Base-by-base conservation (phyloP, 306 rosid genomes). In the Trichosanthes truncata region DNA sequence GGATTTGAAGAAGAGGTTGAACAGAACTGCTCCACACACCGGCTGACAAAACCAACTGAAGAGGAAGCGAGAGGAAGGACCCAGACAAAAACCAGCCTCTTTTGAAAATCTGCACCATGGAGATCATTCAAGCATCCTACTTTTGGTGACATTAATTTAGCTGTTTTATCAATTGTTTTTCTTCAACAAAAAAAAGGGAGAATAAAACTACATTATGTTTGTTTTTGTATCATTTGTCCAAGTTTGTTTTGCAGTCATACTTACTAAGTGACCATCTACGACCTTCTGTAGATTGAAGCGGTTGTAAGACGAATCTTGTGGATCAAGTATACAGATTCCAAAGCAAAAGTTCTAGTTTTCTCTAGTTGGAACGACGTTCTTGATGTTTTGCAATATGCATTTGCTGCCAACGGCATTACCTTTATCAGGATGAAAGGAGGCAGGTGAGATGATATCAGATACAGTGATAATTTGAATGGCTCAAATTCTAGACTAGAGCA, bases 341-440 rank as follows among this genome's bases (percentile, higher is more conserved):
- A 85, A 51, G 93, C 90, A 5, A 95, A 92, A 88, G 90, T 91
- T 79, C 93, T 95, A 25, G 98, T 92, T 63, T 95, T 95, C 80
- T 92, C 98, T 15, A 95, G 97, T 84, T 95, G 98, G 98, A 87
- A 95, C 69, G 97, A 92, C 84, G 98, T 92, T 62, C 97, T 95
- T 82, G 95, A 94, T 74, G 98, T 94, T 43, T 78, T 94, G 90
- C 97, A 91, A 83, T 97, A 92, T 74, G 95, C 98, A 71, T 92
- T 95, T 82, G 76, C 84, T 46, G 87, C 91, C 52, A 95, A 92
- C 79, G 79, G 69, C 74, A 90, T 92, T 78, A 86, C 89, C 78
- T 89, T 20, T 82, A 72, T 90, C 78, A 90, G 93, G 72, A 91
- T 95, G 98, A 95, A 95, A 81, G 98, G 98, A 75, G 98, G 98